Base-by-base conservation (phyloP, 257 asterid genomes). In the Oldenlandia corymbosa region DNA sequence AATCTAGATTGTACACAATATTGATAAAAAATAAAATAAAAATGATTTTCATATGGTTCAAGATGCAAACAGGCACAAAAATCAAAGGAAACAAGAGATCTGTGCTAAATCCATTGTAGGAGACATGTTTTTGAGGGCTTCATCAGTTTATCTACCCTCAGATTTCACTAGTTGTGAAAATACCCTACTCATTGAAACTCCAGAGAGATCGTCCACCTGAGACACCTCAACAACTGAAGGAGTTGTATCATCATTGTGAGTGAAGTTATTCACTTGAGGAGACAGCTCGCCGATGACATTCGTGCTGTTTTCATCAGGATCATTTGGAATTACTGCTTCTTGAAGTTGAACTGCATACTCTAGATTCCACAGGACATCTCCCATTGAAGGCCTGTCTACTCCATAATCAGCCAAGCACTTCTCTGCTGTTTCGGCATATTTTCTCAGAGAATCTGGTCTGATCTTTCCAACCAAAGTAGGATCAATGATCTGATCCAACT, bases 321-420 rank as follows among this genome's bases (percentile, higher is more conserved):
- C 91, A 54, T 84, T 70, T 20, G 68, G 78, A 65, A 84, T 64
- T 65, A 74, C 83, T 1, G 82, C 80, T 59, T 82, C 88, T 69
- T 88, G 95, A 75, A 88, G 90, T 64, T 86, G 95, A 66, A 88
- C 85, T 1, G 96, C 87, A 42, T 86, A 86, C 60, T 88, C 95
- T 7, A 88, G 84, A 61, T 88, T 86, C 96, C 95, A 88, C 70
- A 88, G 61, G 32, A 86, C 92, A 46, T 86, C 96, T 62, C 96
- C 96, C 84, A 88, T 79, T 2, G 95, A 82, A 18, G 93, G 92
- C 73, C 96, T 78, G 62, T 86, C 95, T 0, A 79, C 87, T 0
- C 96, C 90, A 9, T 71, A 84, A 14, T 86, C 96, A 55, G 88
- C 90, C 84, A 88, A 76, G 70, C 96, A 88, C 73, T 83, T 84